Percentiles rank a stretch among this genome's conserved stretches.
phyloP scores from a whole-genome alignment of 2,329 filamentous ascomycete genomes.

The Ploettnerulaceae sp. region DNA sequence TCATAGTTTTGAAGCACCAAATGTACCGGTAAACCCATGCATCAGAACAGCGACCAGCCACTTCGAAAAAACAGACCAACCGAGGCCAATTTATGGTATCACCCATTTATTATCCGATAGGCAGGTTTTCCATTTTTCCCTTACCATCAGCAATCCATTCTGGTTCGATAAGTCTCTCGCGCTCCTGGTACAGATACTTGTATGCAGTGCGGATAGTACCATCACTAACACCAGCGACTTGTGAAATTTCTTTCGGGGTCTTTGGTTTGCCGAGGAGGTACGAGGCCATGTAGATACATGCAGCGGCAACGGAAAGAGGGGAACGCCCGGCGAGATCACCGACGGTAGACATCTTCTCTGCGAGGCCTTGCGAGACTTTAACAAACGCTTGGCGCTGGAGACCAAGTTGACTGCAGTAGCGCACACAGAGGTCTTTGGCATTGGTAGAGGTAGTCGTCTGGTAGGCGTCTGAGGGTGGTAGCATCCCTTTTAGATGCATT shows the following conservation, averaged over 20 bases:
- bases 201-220: constrained; percentile 96
- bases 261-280: constrained; percentile 77
- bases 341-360: constrained; percentile 69
- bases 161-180: constrained; percentile 67
- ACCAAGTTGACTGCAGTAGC: constrained; percentile 81
- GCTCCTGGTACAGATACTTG: constrained; percentile 74
- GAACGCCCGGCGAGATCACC: constrained; percentile 83
- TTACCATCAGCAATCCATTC: constrained; percentile 70
- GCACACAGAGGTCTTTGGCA: constrained; percentile 78
- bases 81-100: constrained; percentile 23
- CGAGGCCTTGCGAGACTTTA: constrained; percentile 74
- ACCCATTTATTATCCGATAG: constrained; percentile 37
- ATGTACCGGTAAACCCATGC: constrained; percentile 12
- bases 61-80: not conserved
- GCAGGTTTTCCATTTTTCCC: constrained; percentile 67
- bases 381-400: constrained; percentile 69
- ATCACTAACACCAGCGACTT: constrained; percentile 84
- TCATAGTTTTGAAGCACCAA: constrained; percentile 8
- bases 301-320: constrained; percentile 87
- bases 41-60: constrained; percentile 2
- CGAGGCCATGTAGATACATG: constrained; percentile 94
- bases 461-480: constrained; percentile 51
- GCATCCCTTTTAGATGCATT: constrained; percentile 25
- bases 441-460: constrained; percentile 71
- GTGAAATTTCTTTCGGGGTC: constrained; percentile 79